These are phyloP conservation scores for Styphnolobium japonicum DNA, from an alignment of 306 rosid species.

Conservation along the genomic window DNA sequence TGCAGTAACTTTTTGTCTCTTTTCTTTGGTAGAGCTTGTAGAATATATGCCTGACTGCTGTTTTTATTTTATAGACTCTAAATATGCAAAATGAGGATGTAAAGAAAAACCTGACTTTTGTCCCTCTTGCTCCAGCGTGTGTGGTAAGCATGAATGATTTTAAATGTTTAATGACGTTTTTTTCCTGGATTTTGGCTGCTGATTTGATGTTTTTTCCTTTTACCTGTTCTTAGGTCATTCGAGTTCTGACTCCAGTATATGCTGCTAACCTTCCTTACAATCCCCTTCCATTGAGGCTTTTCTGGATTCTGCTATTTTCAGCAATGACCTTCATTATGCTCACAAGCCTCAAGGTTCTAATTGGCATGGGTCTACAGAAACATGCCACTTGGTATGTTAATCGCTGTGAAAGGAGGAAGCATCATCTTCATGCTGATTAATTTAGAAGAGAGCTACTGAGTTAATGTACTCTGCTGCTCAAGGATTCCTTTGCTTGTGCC, in stretches of 20 bases:
- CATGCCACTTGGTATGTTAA: conserved; percentile 82
- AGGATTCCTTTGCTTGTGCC: background rate
- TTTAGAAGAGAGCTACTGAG: background rate
- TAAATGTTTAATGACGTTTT: background rate
- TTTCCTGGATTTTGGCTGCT: background rate
- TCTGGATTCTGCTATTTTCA: conserved; percentile 50
- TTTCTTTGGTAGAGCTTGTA: conserved; percentile 5
- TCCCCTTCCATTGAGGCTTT: conserved; percentile 66
- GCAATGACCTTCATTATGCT: conserved; percentile 74
- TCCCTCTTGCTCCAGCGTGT: conserved; percentile 95
- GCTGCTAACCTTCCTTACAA: conserved; percentile 68
- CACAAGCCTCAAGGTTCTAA: conserved; percentile 78
- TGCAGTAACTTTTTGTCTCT: background rate
- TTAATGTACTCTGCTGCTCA: background rate
- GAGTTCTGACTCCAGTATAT: conserved; percentile 84
- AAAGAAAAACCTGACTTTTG: conserved; percentile 73
- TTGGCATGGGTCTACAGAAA: conserved; percentile 65
- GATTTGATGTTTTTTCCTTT: background rate
- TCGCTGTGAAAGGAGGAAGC: conserved; percentile 72
- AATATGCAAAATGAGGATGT: conserved; percentile 54
- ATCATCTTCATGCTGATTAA: conserved; percentile 69
- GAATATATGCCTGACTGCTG: conserved; percentile 17
- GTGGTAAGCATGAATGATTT: conserved; percentile 60
- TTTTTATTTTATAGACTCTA: conserved; percentile 55
- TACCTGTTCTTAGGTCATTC: conserved; percentile 56